Conservation (phyloP, 1,284 basidiomycete species). For the Marasmius sp. region DNA sequence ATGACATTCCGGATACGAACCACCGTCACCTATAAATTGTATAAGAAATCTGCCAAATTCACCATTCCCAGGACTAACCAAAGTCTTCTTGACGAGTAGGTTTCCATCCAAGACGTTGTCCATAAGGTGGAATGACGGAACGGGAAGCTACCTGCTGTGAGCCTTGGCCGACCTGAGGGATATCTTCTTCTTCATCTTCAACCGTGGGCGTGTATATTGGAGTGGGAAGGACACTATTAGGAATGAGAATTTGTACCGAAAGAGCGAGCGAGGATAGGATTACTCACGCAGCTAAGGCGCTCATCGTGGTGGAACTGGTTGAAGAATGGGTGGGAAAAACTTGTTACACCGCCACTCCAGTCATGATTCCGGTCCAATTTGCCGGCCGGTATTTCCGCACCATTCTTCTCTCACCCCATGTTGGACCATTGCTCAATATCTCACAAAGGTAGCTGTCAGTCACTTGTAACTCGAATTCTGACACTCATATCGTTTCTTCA, state of each 20-base stretch:
- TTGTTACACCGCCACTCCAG: neutral
- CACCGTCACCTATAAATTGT: constrained; percentile 71
- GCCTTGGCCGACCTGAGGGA: constrained; percentile 26
- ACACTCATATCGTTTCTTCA: constrained; percentile 8
- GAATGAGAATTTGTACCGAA: constrained; percentile 1
- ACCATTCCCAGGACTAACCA: constrained; percentile 45
- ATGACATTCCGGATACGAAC: constrained; percentile 96
- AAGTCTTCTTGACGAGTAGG: constrained; percentile 84
- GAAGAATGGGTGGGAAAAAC: constrained; percentile 3
- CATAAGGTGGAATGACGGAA: constrained; percentile 73
- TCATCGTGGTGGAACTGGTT: constrained; percentile 39
- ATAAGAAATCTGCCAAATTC: constrained; percentile 8
- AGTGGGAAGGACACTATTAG: constrained; percentile 59
- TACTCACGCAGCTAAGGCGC: constrained; percentile 60
- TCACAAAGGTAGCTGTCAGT: constrained; percentile 67
- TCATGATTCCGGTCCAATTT: neutral
- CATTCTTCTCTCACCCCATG: constrained; percentile 42
- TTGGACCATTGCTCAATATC: constrained; percentile 89
- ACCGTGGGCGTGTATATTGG: constrained; percentile 57
- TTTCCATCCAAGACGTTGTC: constrained; percentile 85
- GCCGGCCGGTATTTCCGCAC: neutral
- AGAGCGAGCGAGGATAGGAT: constrained; percentile 1
- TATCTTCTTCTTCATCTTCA: constrained; percentile 61
- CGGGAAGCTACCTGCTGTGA: constrained; percentile 55
- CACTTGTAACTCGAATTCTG: neutral